Conservation (phyloP, 805 yeast species). For the Starmera pachycereana region DNA sequence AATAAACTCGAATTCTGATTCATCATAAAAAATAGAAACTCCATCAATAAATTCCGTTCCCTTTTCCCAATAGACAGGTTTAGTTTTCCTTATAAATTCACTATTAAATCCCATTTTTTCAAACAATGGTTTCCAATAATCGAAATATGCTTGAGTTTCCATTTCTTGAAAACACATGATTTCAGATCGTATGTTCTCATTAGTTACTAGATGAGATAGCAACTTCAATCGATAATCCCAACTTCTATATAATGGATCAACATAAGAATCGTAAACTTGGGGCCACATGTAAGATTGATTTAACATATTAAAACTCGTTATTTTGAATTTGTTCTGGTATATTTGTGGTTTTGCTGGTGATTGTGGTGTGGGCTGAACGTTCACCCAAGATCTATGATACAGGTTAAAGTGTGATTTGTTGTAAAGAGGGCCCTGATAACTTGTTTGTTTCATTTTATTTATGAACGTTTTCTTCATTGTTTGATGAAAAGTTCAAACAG, state of each 20-base stretch:
- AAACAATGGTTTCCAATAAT: constrained; percentile 28
- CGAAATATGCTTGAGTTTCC: constrained; percentile 30
- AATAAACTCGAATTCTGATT: constrained; percentile 32
- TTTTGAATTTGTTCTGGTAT: constrained; percentile 12
- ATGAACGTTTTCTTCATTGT: too few relatives aligned
- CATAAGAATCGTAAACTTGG: constrained; percentile 39
- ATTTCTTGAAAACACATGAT: constrained; percentile 53
- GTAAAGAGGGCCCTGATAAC: too few relatives aligned
- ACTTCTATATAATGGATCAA: constrained; percentile 33
- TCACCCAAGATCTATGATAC: too few relatives aligned
- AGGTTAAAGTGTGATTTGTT: too few relatives aligned
- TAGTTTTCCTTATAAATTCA: constrained; percentile 36
- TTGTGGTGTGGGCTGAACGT: too few relatives aligned
- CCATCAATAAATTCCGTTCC: constrained; percentile 42
- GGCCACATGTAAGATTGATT: constrained; percentile 53
- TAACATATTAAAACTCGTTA: constrained; percentile 36
- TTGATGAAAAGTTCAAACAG: too few relatives aligned
- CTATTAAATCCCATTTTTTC: constrained; percentile 32
- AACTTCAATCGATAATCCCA: constrained; percentile 41
- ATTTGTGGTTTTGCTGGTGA: background rate
- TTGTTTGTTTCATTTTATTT: too few relatives aligned
- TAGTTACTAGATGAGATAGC: constrained; percentile 24
- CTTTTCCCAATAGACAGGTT: constrained; percentile 42
- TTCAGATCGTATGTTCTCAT: constrained; percentile 32
- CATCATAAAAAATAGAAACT: constrained; percentile 43